A percentile compares a stretch with the other conserved stretches of the same genome.
phyloP scores from a whole-genome alignment of 352 stramenopile genomes.

The Stramenopiles sp. region DNA sequence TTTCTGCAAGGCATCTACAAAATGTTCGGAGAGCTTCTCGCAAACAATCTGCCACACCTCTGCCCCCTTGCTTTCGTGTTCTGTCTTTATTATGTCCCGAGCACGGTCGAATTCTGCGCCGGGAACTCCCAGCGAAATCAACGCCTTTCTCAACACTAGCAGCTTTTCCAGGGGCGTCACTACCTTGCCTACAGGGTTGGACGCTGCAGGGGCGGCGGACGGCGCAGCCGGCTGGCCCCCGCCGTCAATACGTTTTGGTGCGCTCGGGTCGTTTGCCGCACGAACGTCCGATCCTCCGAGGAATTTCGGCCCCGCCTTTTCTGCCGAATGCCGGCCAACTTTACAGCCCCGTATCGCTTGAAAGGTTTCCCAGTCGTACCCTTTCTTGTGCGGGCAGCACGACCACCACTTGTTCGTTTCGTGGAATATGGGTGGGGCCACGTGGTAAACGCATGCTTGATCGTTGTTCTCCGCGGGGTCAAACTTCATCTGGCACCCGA shows the following conservation, averaged over 20 bases:
- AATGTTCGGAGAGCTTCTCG: background rate
- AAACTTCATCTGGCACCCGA: constrained; percentile 72
- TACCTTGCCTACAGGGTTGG: background rate
- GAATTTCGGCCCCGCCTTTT: background rate
- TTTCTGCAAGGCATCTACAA: background rate
- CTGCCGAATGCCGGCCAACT: background rate
- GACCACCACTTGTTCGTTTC: constrained; percentile 76
- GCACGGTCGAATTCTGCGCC: background rate
- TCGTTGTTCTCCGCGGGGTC: constrained; percentile 55
- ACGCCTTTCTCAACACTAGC: background rate
- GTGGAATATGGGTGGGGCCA: constrained; percentile 64
- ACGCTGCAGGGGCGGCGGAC: background rate
- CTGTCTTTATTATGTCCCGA: background rate
- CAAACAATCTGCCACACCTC: background rate
- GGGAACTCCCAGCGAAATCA: background rate
- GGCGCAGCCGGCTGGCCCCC: background rate
- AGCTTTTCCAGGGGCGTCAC: background rate
- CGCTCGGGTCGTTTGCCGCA: background rate
- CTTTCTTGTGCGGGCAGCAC: constrained; percentile 73
- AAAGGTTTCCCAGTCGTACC: constrained; percentile 87
- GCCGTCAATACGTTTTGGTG: background rate
- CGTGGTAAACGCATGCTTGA: constrained; percentile 47
- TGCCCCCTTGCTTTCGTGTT: background rate
- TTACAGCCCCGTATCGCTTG: constrained; percentile 23
- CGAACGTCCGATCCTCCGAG: background rate